These are phyloP conservation scores for Nannochloropsis salina DNA, from an alignment of 108 stramenopile species.

Conservation along the genomic window DNA sequence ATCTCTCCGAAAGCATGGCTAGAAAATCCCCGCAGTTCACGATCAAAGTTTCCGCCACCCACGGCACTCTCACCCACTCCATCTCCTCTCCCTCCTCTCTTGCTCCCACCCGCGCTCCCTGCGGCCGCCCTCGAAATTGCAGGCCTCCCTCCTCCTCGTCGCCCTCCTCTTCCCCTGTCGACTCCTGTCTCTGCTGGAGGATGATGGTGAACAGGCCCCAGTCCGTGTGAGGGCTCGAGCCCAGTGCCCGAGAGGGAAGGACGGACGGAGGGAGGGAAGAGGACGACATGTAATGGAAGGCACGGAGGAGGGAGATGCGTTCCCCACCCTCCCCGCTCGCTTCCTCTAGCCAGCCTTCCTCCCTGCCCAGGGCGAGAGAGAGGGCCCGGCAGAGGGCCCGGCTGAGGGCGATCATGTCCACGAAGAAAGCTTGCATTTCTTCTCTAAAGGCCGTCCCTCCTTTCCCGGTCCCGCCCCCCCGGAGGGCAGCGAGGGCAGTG, in stretches of 20 bases:
- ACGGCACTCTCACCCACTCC: not conserved
- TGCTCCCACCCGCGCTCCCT: not conserved
- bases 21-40: not conserved
- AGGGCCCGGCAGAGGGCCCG: not conserved
- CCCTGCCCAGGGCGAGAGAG: not conserved
- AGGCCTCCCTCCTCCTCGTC: not conserved
- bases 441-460: not conserved
- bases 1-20: not conserved
- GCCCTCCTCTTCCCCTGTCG: not conserved
- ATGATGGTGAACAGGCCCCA: not conserved
- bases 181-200: not conserved
- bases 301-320: not conserved
- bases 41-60: not conserved
- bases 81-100: not conserved
- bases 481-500: not conserved
- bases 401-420: not conserved
- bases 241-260: not conserved
- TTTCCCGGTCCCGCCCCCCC: not conserved
- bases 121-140: not conserved
- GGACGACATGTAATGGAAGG: not conserved
- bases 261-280: not conserved
- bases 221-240: not conserved
- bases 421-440: not conserved
- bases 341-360: not conserved
- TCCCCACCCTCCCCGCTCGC: not conserved